Percentiles rank a stretch among this genome's conserved stretches.
phyloP scores from a whole-genome alignment of 139 green algal species.

The Haematococcus lacustris region DNA sequence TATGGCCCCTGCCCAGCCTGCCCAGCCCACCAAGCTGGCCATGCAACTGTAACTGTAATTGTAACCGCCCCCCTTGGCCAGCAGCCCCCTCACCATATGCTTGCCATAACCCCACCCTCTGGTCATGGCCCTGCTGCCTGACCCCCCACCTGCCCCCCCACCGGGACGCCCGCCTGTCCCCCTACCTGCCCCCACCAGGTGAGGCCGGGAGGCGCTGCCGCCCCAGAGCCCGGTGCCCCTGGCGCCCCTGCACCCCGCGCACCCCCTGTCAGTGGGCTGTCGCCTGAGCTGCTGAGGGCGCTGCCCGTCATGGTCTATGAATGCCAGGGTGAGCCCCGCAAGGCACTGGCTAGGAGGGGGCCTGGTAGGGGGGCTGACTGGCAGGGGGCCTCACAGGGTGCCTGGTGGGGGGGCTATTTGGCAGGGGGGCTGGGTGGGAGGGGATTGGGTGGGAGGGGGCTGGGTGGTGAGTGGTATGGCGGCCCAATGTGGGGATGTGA shows the following conservation, averaged over 20 bases:
- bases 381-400: too few relatives aligned
- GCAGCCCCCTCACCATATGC: too few relatives aligned
- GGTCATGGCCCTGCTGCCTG: neutral
- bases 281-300: neutral
- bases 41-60: too few relatives aligned
- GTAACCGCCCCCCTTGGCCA: too few relatives aligned
- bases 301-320: slow-evolving; percentile 24
- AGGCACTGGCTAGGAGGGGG: neutral
- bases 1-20: too few relatives aligned
- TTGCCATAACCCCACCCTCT: neutral
- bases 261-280: neutral
- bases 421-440: too few relatives aligned
- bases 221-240: neutral
- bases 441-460: too few relatives aligned
- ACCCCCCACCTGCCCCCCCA: neutral
- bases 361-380: too few relatives aligned
- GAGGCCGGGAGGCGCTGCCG: neutral
- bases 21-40: too few relatives aligned
- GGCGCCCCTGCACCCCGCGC: neutral
- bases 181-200: too few relatives aligned
- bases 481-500: neutral
- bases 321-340: neutral
- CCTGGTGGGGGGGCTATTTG: too few relatives aligned
- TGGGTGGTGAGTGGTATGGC: neutral
- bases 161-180: neutral